A percentile compares a stretch with the other conserved stretches of the same genome.
These are phyloP conservation scores for Fusarium anthophilum DNA, from an alignment of 2,329 filamentous ascomycete species.

Conservation along the genomic window DNA sequence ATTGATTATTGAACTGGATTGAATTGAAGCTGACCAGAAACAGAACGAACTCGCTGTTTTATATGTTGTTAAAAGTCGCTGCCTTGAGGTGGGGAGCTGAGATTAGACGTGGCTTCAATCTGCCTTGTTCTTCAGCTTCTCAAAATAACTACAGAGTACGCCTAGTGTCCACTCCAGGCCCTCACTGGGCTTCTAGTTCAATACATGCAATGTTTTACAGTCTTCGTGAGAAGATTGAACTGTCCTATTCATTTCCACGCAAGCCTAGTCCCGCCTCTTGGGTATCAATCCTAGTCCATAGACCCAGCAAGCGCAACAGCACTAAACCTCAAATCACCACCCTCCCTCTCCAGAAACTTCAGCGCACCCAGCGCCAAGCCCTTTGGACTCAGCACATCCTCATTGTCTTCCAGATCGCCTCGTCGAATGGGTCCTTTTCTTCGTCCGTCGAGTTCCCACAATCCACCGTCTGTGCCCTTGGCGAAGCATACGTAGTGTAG, in stretches of 20 bases:
- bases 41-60: neutral
- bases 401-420: conserved; percentile 64
- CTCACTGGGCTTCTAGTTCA: neutral
- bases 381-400: conserved; percentile 79
- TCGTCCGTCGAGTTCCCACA: conserved; percentile 70
- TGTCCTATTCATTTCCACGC: neutral
- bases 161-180: neutral
- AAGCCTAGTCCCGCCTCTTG: neutral
- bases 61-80: conserved; percentile 24
- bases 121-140: conserved; percentile 15
- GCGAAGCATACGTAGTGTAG: conserved; percentile 97
- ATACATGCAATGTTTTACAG: neutral
- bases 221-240: neutral
- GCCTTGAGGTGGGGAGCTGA: conserved; percentile 39
- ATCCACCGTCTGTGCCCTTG: conserved; percentile 71
- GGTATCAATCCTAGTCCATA: conserved; percentile 53
- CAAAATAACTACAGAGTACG: neutral
- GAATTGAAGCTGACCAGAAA: accelerated
- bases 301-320: conserved; percentile 65
- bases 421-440: conserved; percentile 65
- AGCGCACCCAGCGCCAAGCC: conserved; percentile 75
- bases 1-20: neutral
- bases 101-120: conserved; percentile 33
- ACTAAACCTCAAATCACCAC: conserved; percentile 66
- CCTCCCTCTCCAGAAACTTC: conserved; percentile 65